Base-by-base conservation (phyloP, 2,329 filamentous ascomycete species). In the Pseudogymnoascus sp. region DNA sequence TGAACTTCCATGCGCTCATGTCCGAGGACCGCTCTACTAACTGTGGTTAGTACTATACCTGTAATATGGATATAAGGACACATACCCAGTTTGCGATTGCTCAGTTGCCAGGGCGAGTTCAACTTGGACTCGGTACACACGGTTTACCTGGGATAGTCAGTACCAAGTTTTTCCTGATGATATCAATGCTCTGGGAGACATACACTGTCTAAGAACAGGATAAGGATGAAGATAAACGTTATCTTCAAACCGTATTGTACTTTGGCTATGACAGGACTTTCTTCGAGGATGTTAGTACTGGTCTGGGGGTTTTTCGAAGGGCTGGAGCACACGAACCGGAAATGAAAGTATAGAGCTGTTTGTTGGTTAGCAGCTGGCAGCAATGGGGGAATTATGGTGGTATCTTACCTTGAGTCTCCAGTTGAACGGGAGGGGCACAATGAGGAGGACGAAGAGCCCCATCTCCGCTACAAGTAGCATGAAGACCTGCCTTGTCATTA, bases 191-290 rank as follows among this genome's bases (percentile, higher is more conserved):
- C 8, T n/a, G 12, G 35, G 38, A 22, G n/a, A 73, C 88, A 87
- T 76, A 97, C 92, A 74, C 92, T 96, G 79, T 99, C 94, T 71
- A 97, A 85, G 79, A 99, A 99, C 67, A 99, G 88, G 67, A 99
- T 96, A 64, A 97, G 82, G 72, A 99, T 97, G 80, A 99, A 99
- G 74, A 99, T 93, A 75, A 99, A 99, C 2, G 92, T 96, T 63
- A 99, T 99, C 84, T 97, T 97, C 79, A 99, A 83, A 71, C 92
- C 93, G 80, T 99, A 97, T 81, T 97, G 93, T 67, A 97, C 76
- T 76, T 97, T 97, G 41, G 92, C 94, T 64, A 99, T 84, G 60
- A 87, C 65, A 0, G 82, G 70, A 64, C 70, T 72, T 61, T 73
- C 69, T 59, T 52, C 59, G 16, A 58, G 58, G 33, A 49, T 65